Conservation (phyloP, 2,329 filamentous ascomycete species). For the Xylaria sp. region DNA sequence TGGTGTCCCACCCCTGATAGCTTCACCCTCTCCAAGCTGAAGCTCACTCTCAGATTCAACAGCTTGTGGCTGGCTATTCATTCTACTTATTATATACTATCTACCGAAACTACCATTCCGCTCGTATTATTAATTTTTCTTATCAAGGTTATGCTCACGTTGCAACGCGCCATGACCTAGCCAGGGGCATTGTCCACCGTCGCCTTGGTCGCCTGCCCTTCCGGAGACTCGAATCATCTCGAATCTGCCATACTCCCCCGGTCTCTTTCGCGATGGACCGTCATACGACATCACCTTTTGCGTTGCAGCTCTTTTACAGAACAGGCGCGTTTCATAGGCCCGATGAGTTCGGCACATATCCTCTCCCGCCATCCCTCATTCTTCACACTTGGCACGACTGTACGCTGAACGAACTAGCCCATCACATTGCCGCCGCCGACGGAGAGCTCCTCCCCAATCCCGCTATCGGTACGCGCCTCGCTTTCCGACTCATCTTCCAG, state of each 20-base stretch:
- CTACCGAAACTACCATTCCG: background rate
- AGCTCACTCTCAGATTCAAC: background rate
- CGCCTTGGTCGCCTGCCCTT: constrained; percentile 23
- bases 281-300: constrained; percentile 80
- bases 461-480: constrained; percentile 83
- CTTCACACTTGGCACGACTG: constrained; percentile 90
- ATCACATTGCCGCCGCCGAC: constrained; percentile 76
- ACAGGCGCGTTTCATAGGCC: constrained; percentile 77
- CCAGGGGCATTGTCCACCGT: constrained; percentile 28
- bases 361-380: constrained; percentile 74
- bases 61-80: background rate
- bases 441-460: constrained; percentile 72
- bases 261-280: constrained; percentile 60
- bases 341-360: constrained; percentile 73
- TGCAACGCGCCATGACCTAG: constrained; percentile 42
- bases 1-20: too few species aligned
- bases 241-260: background rate
- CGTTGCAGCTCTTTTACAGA: constrained; percentile 86
- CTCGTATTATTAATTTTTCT: background rate
- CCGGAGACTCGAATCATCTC: background rate
- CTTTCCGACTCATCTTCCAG: constrained; percentile 86
- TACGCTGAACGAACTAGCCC: constrained; percentile 82
- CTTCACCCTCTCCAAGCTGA: too few species aligned
- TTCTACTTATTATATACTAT: too few species aligned
- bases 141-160: constrained; percentile 3